Percentiles rank a stretch among this genome's conserved stretches.
These are phyloP conservation scores for Fusarium fujikuroi DNA, from an alignment of 2,329 filamentous ascomycete species.

Conservation along the genomic window DNA sequence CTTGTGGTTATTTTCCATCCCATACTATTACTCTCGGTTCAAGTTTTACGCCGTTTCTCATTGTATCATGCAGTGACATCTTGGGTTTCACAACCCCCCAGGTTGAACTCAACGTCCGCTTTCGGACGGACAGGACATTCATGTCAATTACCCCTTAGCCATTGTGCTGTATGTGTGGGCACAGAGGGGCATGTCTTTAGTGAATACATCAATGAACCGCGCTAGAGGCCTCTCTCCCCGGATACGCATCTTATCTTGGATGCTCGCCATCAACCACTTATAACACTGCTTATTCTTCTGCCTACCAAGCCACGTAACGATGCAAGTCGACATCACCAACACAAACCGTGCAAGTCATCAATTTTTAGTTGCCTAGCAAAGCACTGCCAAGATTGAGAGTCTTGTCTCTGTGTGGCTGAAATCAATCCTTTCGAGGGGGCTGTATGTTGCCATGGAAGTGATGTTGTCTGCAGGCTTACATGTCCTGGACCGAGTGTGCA, in stretches of 20 bases:
- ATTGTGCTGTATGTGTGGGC: background rate
- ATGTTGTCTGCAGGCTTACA: background rate
- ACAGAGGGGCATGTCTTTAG: background rate
- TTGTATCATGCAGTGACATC: background rate
- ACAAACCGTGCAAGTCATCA: background rate
- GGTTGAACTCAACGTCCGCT: background rate
- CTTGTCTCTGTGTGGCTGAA: constrained; percentile 1
- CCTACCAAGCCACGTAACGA: constrained; percentile 25
- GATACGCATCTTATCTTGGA: background rate
- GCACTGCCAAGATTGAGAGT: background rate
- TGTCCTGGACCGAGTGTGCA: background rate
- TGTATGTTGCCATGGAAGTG: background rate
- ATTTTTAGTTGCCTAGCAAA: constrained; percentile 16
- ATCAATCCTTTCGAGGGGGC: background rate
- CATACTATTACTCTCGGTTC: background rate
- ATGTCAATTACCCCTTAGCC: background rate
- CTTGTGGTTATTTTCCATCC: background rate
- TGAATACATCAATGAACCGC: background rate
- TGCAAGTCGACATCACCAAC: background rate
- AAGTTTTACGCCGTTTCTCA: background rate
- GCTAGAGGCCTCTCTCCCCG: background rate
- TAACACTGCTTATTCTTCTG: constrained; percentile 45
- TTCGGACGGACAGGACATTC: background rate
- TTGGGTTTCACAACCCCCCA: background rate
- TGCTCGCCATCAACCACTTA: constrained; percentile 42